Evolutionary conservation across 306 rosid species (phyloP), one percentile per base, ranked within the genome.

Genomic region (Astragalus glycyphyllos): DNA sequence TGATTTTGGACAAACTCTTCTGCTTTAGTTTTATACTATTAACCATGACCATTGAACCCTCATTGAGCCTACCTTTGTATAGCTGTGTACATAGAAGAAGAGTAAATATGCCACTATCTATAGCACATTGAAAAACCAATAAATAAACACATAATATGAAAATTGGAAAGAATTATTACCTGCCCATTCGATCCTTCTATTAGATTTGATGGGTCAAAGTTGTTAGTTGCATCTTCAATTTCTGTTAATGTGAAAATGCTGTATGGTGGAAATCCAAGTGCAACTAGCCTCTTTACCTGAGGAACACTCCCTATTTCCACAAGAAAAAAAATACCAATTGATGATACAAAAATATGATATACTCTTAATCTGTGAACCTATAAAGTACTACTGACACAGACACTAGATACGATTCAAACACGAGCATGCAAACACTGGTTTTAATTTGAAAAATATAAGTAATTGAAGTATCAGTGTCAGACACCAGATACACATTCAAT

Each of bases 211-310:
- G 88, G 79, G 76, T 88, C 85, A 40, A 94, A 90, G 78, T 86
- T 83, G 61, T 80, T 83, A 10, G 97, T 90, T 64, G 90, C 86
- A 35, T 89, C 96, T 81, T 89, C 96, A 58, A 94, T 87, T 81
- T 94, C 97, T 68, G 90, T 89, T 75, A 81, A 54, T 61, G 95
- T 69, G 86, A 94, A 94, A 40, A 65, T 82, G 9, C 62, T 80
- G 77, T 90, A 84, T 11, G 92, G 84, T 34, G 88, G 84, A 34
- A 89, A 75, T 26, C 92, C 97, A 14, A 85, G 79, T 75, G 86
- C 59, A 38, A 79, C 38, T 46, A 76, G 50, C 72, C 86, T 82
- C 84, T 57, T 46, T 68, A 80, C 69, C 72, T 81, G 89, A 58
- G 95, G 77, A 67, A 74, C 81, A 69, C 65, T 80, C 58, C 90